Base-by-base conservation (phyloP, 2,329 filamentous ascomycete species). In the Aspergillus ustus region DNA sequence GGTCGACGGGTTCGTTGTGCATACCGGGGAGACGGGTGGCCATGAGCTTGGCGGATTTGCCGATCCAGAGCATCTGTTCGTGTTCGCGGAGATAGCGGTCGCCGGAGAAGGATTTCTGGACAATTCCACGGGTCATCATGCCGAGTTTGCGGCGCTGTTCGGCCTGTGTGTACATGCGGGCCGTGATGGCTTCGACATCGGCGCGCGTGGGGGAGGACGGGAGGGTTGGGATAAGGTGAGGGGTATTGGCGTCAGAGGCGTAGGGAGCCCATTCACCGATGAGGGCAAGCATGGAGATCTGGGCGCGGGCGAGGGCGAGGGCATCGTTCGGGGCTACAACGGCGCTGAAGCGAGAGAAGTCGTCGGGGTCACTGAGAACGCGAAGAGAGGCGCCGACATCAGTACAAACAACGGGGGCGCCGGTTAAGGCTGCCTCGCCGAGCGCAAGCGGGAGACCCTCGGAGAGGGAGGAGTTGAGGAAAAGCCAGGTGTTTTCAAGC, bases 301-400 rank as follows among this genome's bases (percentile, higher is more conserved):
- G 87, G 0, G 87, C 87, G 25, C 83, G 79, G 1, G 87, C 87
- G 1, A 89, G 78, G 4, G 84, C 82, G 43, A 81, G 80, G 4
- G 86, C 82, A 70, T 89, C 87, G 66, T 89, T 89, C 2, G 87
- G 87, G 15, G 87, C 84, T 2, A 89, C 86, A 5, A 89, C 84
- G 60, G 85, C 86, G 64, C 85, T 86, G 75, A 85, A 89, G 28
- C 81, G 77, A 4, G 81, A 77, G 66, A 77, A 80, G 51, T 79
- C 78, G 53, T 82, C 75, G 2, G 77, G 75, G 50, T 79, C 77
- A 48, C 75, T 79, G 11, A 78, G 70, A 1, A 79, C 77, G 9
- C 76, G 75, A 2, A 79, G 70, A 2, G 77, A 78, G 13, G 77
- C 77, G 17, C 77, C 77, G 7, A 79, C 77, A 31, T 78, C 77